Evolutionary conservation across 345 rosid genomes (phyloP), one percentile per base, ranked within the genome.

Genomic region (Dipteronia dyeriana): DNA sequence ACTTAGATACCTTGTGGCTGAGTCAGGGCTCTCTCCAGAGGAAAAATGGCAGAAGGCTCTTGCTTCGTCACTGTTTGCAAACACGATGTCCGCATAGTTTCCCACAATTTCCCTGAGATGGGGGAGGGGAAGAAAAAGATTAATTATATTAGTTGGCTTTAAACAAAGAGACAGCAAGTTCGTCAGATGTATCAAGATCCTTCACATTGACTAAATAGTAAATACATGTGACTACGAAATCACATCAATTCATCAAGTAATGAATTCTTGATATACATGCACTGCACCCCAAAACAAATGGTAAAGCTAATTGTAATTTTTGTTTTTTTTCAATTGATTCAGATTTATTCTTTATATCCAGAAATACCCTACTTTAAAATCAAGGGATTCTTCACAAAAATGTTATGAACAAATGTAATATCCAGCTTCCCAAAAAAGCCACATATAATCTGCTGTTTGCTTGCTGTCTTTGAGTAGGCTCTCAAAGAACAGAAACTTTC

Each of bases 31-130:
- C 81, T 93, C 98, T 67, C 87, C 84, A 0, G 88, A 73, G 0
- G 94, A 82, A 60, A 95, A 92, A 74, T 95, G 91, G 69, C 99
- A 92, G 29, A 93, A 80, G 0, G 99, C 93, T 85, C 91, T 87
- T 60, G 98, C 98, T 86, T 95, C 99, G 12, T 90, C 91, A 73
- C 96, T 87, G 75, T 93, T 95, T 25, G 97, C 98, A 80, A 95
- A 91, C 65, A 95, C 84, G 22, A 95, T 86, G 73, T 92, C 95
- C 0, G 91, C 96, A 74, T 86, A 92, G 85, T 93, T 94, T 47
- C 90, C 97, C 23, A 92, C 86, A 39, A 93, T 90, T 85, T 93
- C 96, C 99, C 95, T 93, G 94, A 64, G 67, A 22, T 73, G 78
- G 38, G 14, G 47, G 12, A 13, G 16, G 26, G 23, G 59, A 75